Evolutionary conservation across 1,284 basidiomycete species (phyloP).

Genomic region (Malassezia nana): DNA sequence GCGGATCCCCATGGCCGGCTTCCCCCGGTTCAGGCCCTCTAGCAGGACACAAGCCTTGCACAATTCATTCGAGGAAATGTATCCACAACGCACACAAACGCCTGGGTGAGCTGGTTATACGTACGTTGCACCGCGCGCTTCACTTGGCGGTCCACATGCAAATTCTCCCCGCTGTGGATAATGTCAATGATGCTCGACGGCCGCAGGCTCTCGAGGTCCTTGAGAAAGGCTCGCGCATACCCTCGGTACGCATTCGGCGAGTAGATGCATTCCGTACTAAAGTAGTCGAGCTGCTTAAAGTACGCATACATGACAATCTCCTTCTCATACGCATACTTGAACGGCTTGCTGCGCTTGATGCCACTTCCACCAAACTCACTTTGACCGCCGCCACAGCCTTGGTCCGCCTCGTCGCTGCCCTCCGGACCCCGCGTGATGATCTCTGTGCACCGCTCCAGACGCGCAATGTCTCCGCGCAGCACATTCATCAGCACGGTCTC

Average conservation of each 20-base stretch:
- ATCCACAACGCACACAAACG: slow-evolving; percentile 43
- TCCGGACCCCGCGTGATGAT: slow-evolving; percentile 57
- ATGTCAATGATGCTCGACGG: slow-evolving; percentile 95
- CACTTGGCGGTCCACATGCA: slow-evolving; percentile 35
- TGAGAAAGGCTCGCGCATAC: slow-evolving; percentile 83
- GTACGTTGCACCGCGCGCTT: slow-evolving; percentile 32
- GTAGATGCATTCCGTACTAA: slow-evolving; percentile 98
- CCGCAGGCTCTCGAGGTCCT: slow-evolving; percentile 84
- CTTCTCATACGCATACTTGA: slow-evolving; percentile 97
- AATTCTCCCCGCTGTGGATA: slow-evolving; percentile 55
- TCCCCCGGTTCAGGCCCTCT: slow-evolving; percentile 43
- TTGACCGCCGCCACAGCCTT: slow-evolving; percentile 47
- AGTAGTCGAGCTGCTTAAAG: slow-evolving; percentile 90
- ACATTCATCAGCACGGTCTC: slow-evolving; percentile 99
- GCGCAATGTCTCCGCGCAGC: slow-evolving; percentile 90
- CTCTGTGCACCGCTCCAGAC: slow-evolving; percentile 81
- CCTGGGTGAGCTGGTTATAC: neutral
- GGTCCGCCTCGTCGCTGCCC: slow-evolving; percentile 22
- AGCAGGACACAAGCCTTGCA: slow-evolving; percentile 48
- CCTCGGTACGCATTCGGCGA: slow-evolving; percentile 89
- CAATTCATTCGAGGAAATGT: slow-evolving; percentile 42
- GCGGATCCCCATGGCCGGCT: slow-evolving; percentile 36
- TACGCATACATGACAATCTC: slow-evolving; percentile 99
- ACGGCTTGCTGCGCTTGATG: slow-evolving; percentile 91
- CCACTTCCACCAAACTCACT: slow-evolving; percentile 55